Evolutionary conservation across 2,329 filamentous ascomycete genomes (phyloP).

Genomic region (Intubia oerlemansii): DNA sequence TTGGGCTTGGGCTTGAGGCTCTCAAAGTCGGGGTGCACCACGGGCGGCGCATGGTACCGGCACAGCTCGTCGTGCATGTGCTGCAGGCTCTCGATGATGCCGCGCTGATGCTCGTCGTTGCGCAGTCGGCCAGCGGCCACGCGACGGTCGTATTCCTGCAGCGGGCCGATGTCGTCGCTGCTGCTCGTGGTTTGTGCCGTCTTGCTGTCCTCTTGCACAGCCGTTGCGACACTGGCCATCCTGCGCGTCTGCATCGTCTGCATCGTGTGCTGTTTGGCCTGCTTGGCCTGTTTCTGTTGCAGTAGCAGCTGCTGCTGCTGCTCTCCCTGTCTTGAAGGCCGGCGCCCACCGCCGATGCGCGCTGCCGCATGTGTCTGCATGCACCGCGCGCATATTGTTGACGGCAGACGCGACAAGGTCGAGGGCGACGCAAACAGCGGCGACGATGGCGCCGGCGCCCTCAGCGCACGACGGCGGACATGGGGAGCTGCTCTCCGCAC

Average conservation of each 20-base stretch:
- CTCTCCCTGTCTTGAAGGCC: background rate
- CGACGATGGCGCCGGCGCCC: background rate
- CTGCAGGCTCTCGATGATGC: slow-evolving; percentile 75
- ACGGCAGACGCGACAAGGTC: too few species aligned
- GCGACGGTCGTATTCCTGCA: slow-evolving; percentile 72
- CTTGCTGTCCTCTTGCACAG: too few species aligned
- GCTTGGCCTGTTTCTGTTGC: slow-evolving; percentile 5
- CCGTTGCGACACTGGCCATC: too few species aligned
- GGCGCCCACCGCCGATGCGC: too few species aligned
- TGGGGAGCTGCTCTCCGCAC: slow-evolving; percentile 3
- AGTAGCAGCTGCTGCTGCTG: slow-evolving; percentile 1
- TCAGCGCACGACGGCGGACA: slow-evolving; percentile 1
- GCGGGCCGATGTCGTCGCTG: slow-evolving; percentile 35
- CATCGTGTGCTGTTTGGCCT: slow-evolving; percentile 7
- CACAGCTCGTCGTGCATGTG: slow-evolving; percentile 68
- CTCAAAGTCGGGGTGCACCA: slow-evolving; percentile 59
- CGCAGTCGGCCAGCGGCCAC: slow-evolving; percentile 53
- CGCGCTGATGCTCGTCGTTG: slow-evolving; percentile 83
- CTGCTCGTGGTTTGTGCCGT: background rate
- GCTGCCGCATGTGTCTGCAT: background rate
- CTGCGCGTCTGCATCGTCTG: too few species aligned
- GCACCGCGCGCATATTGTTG: slow-evolving; percentile 6
- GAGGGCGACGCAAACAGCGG: background rate
- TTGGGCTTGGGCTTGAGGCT: slow-evolving; percentile 29
- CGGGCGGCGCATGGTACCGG: slow-evolving; percentile 49